Evolutionary conservation across 129 eudicot genomes (phyloP).

Genomic region (carrot (Daucus carota)): DNA sequence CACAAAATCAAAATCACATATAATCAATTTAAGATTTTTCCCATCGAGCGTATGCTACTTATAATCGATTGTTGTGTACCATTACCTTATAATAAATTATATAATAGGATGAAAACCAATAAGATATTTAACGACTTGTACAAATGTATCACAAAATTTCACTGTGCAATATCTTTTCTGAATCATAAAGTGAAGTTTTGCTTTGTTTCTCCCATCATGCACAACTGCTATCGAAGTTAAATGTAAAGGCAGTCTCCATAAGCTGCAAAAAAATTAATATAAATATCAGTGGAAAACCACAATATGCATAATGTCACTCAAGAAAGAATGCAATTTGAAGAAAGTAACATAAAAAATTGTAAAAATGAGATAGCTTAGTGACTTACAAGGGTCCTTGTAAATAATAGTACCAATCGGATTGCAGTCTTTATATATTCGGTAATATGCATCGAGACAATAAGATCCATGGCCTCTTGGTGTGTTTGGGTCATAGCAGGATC

Average conservation of each 20-base stretch:
- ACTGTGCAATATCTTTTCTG: too few relatives aligned
- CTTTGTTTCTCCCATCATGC: neutral
- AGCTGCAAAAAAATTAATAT: neutral
- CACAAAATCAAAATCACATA: too few relatives aligned
- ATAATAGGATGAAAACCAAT: too few relatives aligned
- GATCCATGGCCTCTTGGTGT: neutral
- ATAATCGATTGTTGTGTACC: too few relatives aligned
- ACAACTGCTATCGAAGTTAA: neutral
- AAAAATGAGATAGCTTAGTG: neutral
- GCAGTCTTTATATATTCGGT: neutral
- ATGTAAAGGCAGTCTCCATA: conserved; percentile 7
- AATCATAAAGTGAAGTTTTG: too few relatives aligned
- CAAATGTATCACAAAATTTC: too few relatives aligned
- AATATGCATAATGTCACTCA: neutral
- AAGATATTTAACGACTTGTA: too few relatives aligned
- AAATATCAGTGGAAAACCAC: neutral
- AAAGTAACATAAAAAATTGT: neutral
- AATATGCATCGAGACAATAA: neutral
- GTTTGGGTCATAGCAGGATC: neutral
- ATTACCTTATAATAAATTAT: too few relatives aligned
- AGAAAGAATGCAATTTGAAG: neutral
- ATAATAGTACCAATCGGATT: neutral
- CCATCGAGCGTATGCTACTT: too few relatives aligned
- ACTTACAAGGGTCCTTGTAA: neutral
- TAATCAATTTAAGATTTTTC: too few relatives aligned